Conservation (phyloP, 768 basidiomycete species). For the Termitomyces sp. region DNA sequence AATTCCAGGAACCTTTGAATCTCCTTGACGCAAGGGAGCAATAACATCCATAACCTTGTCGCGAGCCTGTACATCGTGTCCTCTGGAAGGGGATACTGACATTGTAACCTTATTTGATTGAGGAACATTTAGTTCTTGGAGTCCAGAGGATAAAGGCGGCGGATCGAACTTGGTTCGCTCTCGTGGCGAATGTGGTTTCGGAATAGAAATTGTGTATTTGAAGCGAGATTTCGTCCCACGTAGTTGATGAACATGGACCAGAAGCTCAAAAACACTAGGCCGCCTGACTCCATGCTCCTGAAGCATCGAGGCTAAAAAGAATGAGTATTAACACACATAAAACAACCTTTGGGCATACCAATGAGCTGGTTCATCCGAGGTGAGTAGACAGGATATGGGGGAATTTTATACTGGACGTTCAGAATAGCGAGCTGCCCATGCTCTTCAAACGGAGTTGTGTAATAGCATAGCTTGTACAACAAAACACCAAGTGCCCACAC, state of each 20-base stretch:
- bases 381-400: constrained; percentile 85
- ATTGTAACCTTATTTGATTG: constrained; percentile 13
- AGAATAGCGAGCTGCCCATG: constrained; percentile 94
- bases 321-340: constrained; percentile 5
- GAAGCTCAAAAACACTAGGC: constrained; percentile 83
- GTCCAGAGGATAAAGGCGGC: constrained; percentile 17
- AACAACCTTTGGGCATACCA: constrained; percentile 39
- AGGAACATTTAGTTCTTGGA: constrained; percentile 19
- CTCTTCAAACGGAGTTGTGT: constrained; percentile 98
- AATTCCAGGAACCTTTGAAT: constrained; percentile 28
- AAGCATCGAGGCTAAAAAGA: constrained; percentile 74
- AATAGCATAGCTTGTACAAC: constrained; percentile 98
- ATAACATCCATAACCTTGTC: constrained; percentile 78
- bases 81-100: constrained; percentile 24
- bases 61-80: constrained; percentile 60
- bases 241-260: constrained; percentile 76
- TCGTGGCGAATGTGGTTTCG: constrained; percentile 40
- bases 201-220: constrained; percentile 53
- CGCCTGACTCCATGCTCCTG: constrained; percentile 84
- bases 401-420: constrained; percentile 92
- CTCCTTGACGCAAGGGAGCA: constrained; percentile 70
- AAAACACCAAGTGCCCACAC: constrained; percentile 98
- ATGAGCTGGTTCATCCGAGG: constrained; percentile 77
- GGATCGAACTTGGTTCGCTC: constrained; percentile 23
- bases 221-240: constrained; percentile 83